phyloP scores from a whole-genome alignment of 805 yeast genomes.

The Priceomyces fermenticarens region DNA sequence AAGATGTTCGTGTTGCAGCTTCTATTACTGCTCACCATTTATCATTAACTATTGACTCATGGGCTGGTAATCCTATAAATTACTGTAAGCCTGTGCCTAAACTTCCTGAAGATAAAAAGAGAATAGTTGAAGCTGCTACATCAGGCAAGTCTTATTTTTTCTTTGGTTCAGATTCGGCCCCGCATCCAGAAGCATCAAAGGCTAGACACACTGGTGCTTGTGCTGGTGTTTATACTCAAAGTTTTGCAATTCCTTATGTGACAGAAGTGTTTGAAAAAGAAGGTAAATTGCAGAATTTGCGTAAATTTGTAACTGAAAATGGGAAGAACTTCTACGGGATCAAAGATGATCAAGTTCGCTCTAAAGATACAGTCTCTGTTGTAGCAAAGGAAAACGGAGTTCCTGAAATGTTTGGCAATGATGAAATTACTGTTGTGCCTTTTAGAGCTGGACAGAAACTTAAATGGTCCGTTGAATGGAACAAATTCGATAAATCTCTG shows the following conservation, averaged over 20 bases:
- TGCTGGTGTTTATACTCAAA: slow-evolving; percentile 97
- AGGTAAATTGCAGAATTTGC: slow-evolving; percentile 62
- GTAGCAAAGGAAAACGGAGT: slow-evolving; percentile 52
- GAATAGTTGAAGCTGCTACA: slow-evolving; percentile 82
- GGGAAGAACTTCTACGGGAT: slow-evolving; percentile 72
- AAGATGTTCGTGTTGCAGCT: slow-evolving; percentile 68
- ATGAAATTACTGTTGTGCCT: slow-evolving; percentile 61
- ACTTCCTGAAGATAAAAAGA: slow-evolving; percentile 76
- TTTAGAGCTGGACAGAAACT: slow-evolving; percentile 79
- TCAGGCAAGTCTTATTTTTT: slow-evolving; percentile 90
- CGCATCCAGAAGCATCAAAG: slow-evolving; percentile 84
- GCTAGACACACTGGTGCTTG: slow-evolving; percentile 79
- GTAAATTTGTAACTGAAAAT: slow-evolving; percentile 69
- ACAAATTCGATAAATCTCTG: too few relatives aligned
- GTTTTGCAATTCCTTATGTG: slow-evolving; percentile 73
- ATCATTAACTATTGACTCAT: slow-evolving; percentile 81
- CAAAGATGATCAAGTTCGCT: slow-evolving; percentile 34
- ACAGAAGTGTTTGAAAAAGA: slow-evolving; percentile 80
- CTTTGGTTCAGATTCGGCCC: slow-evolving; percentile 98
- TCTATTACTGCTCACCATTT: slow-evolving; percentile 96
- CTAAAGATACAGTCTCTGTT: slow-evolving; percentile 50
- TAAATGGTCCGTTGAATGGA: slow-evolving; percentile 76
- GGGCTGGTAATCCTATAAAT: slow-evolving; percentile 96
- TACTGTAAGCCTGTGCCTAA: slow-evolving; percentile 99
- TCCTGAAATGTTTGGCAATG: slow-evolving; percentile 55